These are phyloP conservation scores for Rhododendron ferrugineum DNA, from an alignment of 148 eudicot genomes.

Conservation along the genomic window DNA sequence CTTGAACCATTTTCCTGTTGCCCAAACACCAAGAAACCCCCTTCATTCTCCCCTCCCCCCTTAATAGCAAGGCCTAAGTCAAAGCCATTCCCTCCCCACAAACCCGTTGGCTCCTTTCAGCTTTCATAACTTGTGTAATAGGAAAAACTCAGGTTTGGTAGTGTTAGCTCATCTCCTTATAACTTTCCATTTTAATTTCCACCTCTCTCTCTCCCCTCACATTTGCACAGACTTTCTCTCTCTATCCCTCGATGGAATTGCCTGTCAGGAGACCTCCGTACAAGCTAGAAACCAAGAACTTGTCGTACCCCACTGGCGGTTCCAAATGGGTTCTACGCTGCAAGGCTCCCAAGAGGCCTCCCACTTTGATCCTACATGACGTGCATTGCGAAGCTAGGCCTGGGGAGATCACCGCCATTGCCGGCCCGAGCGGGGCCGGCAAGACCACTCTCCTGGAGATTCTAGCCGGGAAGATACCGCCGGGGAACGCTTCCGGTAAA, in stretches of 20 bases:
- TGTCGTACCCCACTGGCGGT: slow-evolving; percentile 38
- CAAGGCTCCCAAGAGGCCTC: slow-evolving; percentile 15
- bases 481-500: slow-evolving; percentile 38
- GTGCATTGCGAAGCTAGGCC: slow-evolving; percentile 73
- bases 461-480: slow-evolving; percentile 52
- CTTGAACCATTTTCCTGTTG: slow-evolving; percentile 7
- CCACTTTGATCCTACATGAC: slow-evolving; percentile 49
- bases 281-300: slow-evolving; percentile 43
- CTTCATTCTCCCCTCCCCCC: not conserved
- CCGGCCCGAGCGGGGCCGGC: slow-evolving; percentile 97
- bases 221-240: not conserved
- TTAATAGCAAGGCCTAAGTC: slow-evolving; percentile 5
- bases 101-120: not conserved
- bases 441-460: slow-evolving; percentile 80
- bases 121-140: not conserved
- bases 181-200: slow-evolving; percentile 6
- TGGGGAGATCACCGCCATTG: slow-evolving; percentile 81
- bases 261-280: slow-evolving; percentile 34
- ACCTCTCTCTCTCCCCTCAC: not conserved
- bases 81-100: not conserved
- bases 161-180: slow-evolving; percentile 65
- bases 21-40: slow-evolving; percentile 15
- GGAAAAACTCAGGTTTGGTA: slow-evolving; percentile 28
- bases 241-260: slow-evolving; percentile 43
- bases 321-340: slow-evolving; percentile 19